Evolutionary conservation across 2,329 filamentous ascomycete genomes (phyloP).

Genomic region (Aspergillus quadricinctus): DNA sequence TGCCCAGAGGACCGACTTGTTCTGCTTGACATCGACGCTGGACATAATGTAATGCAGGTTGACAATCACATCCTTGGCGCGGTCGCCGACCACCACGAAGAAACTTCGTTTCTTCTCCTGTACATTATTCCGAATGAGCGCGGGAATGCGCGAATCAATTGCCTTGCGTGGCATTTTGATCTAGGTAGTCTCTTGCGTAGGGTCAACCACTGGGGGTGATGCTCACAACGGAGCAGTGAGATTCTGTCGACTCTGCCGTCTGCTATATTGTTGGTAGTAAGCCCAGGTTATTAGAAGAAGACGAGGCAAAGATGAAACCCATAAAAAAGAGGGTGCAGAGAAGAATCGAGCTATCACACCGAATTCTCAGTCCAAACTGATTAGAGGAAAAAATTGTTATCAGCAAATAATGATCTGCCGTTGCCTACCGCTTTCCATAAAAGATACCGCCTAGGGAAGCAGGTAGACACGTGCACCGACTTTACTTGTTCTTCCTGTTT

Average conservation of each 20-base stretch:
- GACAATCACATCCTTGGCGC: slow-evolving; percentile 93
- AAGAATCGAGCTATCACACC: background rate
- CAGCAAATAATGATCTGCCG: slow-evolving; percentile 19
- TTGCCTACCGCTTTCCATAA: slow-evolving; percentile 8
- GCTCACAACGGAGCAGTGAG: background rate
- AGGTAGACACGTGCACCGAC: background rate
- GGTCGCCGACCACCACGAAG: slow-evolving; percentile 93
- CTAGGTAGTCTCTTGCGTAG: background rate
- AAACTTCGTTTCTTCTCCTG: slow-evolving; percentile 97
- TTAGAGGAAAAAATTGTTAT: slow-evolving; percentile 26
- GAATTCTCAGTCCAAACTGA: background rate
- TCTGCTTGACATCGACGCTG: slow-evolving; percentile 82
- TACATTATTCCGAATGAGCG: slow-evolving; percentile 85
- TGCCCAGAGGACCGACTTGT: slow-evolving; percentile 95
- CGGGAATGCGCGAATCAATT: slow-evolving; percentile 83
- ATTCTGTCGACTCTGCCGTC: background rate
- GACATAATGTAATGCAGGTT: slow-evolving; percentile 92
- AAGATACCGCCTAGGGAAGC: slow-evolving; percentile 14
- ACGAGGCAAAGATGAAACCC: background rate
- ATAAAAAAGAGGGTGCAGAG: background rate
- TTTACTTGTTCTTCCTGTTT: background rate
- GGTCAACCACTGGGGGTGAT: background rate
- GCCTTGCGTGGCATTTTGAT: slow-evolving; percentile 43
- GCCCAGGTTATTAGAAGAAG: background rate
- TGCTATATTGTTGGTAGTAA: background rate